Evolutionary conservation across 2,329 filamentous ascomycete species (phyloP).

Genomic region (Allantophomopsis cytisporea): DNA sequence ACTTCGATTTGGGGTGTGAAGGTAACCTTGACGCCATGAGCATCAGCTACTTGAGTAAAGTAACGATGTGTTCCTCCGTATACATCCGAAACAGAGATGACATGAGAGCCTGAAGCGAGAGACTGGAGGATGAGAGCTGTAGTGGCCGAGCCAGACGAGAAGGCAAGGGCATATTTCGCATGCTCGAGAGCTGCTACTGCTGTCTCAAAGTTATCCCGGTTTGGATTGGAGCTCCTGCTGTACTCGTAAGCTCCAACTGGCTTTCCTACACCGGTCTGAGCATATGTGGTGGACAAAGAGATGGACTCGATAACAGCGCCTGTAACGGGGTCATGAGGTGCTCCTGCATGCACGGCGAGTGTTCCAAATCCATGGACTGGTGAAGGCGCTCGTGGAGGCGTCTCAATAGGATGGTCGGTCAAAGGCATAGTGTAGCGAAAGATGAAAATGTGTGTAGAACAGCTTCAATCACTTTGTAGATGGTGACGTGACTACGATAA

Average conservation of each 20-base stretch:
- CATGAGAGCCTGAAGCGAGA: conserved; percentile 79
- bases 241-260: conserved; percentile 89
- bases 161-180: conserved; percentile 84
- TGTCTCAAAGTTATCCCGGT: conserved; percentile 86
- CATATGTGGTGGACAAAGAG: conserved; percentile 91
- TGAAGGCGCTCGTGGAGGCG: conserved; percentile 59
- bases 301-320: conserved; percentile 95
- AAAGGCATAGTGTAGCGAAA: conserved; percentile 8
- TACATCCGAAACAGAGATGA: conserved; percentile 92
- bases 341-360: conserved; percentile 85
- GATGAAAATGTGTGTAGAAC: no score
- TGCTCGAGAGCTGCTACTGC: conserved; percentile 88
- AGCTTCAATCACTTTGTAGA: no score
- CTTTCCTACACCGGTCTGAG: conserved; percentile 77
- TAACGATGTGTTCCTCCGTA: conserved; percentile 97
- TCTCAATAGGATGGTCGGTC: conserved; percentile 46
- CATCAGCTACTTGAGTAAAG: conserved; percentile 93
- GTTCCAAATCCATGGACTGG: conserved; percentile 79
- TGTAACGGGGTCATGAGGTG: conserved; percentile 79
- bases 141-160: conserved; percentile 85
- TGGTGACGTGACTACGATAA: no score
- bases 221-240: conserved; percentile 85
- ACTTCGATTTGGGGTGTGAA: conserved; percentile 89
- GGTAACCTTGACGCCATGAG: conserved; percentile 87
- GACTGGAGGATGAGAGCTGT: conserved; percentile 91